A percentile compares a stretch with the other conserved stretches of the same genome.
Evolutionary conservation across 164 flowering plant genomes (phyloP).

Genomic region (Magnolia sinica): DNA sequence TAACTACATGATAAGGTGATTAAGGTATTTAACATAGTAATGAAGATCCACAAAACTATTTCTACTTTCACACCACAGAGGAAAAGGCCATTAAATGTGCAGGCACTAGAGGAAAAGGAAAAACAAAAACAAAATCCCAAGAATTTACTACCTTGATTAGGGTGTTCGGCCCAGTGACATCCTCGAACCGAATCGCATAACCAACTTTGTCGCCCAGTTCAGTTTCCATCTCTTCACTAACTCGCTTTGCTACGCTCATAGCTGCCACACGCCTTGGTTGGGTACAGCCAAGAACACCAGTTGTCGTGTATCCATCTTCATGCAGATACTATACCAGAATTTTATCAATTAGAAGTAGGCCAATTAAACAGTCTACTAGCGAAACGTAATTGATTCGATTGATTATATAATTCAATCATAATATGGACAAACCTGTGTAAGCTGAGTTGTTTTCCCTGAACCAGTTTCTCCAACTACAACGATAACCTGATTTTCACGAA

Average conservation of each 20-base stretch:
- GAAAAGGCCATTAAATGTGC: neutral
- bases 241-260: slow-evolving; percentile 99
- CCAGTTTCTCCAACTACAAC: slow-evolving; percentile 99
- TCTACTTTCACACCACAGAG: neutral
- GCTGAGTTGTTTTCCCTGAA: slow-evolving; percentile 96
- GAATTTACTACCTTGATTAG: slow-evolving; percentile 64
- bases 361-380: neutral
- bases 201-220: slow-evolving; percentile 91
- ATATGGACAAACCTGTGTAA: slow-evolving; percentile 65
- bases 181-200: slow-evolving; percentile 97
- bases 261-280: slow-evolving; percentile 99
- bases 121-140: neutral
- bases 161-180: slow-evolving; percentile 86
- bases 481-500: slow-evolving; percentile 92
- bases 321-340: slow-evolving; percentile 66
- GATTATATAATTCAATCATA: no score
- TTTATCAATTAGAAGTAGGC: slow-evolving; percentile 8
- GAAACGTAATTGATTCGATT: neutral
- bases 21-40: neutral
- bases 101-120: neutral
- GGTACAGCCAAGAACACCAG: slow-evolving; percentile 88
- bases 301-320: slow-evolving; percentile 83
- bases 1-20: neutral
- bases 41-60: neutral
- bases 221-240: slow-evolving; percentile 98